Percentiles rank a stretch among this genome's conserved stretches.
These are phyloP conservation scores for Malassezia globosa DNA, from an alignment of 1,284 basidiomycete genomes.

Conservation along the genomic window DNA sequence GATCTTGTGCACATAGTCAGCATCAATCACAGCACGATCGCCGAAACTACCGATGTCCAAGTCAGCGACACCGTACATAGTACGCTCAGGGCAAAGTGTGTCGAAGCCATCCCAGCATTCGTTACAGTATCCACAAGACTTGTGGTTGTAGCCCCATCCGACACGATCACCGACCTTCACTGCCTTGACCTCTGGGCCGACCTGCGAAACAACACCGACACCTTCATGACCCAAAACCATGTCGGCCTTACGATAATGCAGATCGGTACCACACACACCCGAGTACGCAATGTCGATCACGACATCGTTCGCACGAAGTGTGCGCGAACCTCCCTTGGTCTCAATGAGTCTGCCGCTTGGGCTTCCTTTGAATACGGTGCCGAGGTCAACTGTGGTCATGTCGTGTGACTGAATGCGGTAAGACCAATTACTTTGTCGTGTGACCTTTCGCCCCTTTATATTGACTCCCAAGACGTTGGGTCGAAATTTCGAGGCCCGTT, in stretches of 20 bases:
- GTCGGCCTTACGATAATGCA: slow-evolving; percentile 29
- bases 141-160: slow-evolving; percentile 43
- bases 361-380: slow-evolving; percentile 38
- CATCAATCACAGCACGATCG: slow-evolving; percentile 36
- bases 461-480: no score
- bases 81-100: slow-evolving; percentile 30
- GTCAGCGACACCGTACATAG: slow-evolving; percentile 30
- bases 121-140: slow-evolving; percentile 32
- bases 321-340: slow-evolving; percentile 20
- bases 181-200: slow-evolving; percentile 26
- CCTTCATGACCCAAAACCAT: slow-evolving; percentile 42
- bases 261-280: slow-evolving; percentile 40
- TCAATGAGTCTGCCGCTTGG: slow-evolving; percentile 33
- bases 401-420: slow-evolving; percentile 6
- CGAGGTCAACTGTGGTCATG: slow-evolving; percentile 21
- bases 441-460: no score
- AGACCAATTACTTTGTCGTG: no score
- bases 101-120: slow-evolving; percentile 35
- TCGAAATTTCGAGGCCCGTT: no score
- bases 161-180: slow-evolving; percentile 38
- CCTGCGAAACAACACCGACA: slow-evolving; percentile 37
- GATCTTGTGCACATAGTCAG: slow-evolving; percentile 34
- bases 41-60: slow-evolving; percentile 36
- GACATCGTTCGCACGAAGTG: slow-evolving; percentile 25
- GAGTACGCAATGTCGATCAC: slow-evolving; percentile 41